phyloP scores from a whole-genome alignment of 2,329 filamentous ascomycete species.

The Colletotrichum australisinense region DNA sequence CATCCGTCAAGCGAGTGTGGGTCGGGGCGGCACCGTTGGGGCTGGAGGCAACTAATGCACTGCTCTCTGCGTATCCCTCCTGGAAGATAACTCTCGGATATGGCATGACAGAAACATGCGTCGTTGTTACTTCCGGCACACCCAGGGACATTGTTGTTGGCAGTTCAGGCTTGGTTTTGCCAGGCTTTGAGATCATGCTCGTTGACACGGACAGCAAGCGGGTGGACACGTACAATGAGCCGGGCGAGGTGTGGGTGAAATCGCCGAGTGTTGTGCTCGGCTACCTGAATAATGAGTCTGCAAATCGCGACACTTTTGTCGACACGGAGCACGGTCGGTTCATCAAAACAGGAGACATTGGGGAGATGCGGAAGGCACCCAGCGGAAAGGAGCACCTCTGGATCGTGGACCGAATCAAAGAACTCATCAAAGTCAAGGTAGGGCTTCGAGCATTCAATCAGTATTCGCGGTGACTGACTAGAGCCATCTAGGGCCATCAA shows the following conservation, averaged over 20 bases:
- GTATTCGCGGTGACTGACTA: background rate
- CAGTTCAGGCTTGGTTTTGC: background rate
- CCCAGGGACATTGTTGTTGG: background rate
- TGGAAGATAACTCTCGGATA: background rate
- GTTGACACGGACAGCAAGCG: background rate
- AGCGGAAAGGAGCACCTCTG: slow-evolving; percentile 82
- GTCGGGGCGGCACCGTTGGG: background rate
- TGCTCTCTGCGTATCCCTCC: background rate
- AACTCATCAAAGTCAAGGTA: slow-evolving; percentile 77
- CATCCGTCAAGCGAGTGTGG: background rate
- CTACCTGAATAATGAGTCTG: slow-evolving; percentile 25
- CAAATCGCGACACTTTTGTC: background rate
- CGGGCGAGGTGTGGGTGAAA: slow-evolving; percentile 24
- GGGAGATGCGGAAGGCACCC: slow-evolving; percentile 69
- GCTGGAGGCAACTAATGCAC: background rate
- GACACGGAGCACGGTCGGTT: slow-evolving; percentile 62
- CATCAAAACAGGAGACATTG: slow-evolving; percentile 87
- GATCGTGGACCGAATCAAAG: slow-evolving; percentile 80
- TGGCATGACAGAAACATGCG: background rate
- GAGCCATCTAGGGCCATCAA: slow-evolving; percentile 68
- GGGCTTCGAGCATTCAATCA: background rate
- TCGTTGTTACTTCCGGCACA: background rate
- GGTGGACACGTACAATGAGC: background rate
- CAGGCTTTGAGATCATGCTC: background rate
- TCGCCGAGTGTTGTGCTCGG: slow-evolving; percentile 23